phyloP scores from a whole-genome alignment of 306 rosid species.

The Quillaja saponaria region DNA sequence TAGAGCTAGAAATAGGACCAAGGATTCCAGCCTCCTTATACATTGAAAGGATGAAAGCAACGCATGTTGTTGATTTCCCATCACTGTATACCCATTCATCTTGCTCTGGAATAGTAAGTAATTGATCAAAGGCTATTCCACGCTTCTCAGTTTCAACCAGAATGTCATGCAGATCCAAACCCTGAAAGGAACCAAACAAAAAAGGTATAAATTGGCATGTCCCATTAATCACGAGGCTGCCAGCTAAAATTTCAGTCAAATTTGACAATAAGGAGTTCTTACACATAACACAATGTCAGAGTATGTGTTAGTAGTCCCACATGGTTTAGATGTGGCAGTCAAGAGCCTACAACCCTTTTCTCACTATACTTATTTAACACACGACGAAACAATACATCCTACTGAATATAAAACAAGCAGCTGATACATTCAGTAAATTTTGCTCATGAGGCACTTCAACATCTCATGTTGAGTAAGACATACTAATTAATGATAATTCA shows the following conservation, averaged over 20 bases:
- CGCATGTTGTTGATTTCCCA: slow-evolving; percentile 95
- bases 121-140: slow-evolving; percentile 71
- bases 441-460: slow-evolving; percentile 7
- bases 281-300: no score
- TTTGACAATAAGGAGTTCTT: slow-evolving; percentile 9
- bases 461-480: slow-evolving; percentile 1
- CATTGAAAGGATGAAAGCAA: slow-evolving; percentile 89
- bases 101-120: slow-evolving; percentile 89
- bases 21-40: slow-evolving; percentile 91
- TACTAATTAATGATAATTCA: no score
- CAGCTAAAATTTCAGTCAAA: slow-evolving; percentile 14
- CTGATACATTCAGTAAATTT: slow-evolving; percentile 19
- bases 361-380: no score
- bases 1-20: slow-evolving; percentile 64
- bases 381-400: no score
- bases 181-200: slow-evolving; percentile 44
- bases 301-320: no score
- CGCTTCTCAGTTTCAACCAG: slow-evolving; percentile 79
- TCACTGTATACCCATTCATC: slow-evolving; percentile 97
- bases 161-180: slow-evolving; percentile 73
- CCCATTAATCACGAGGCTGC: slow-evolving; percentile 6
- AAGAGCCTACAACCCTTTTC: no score
- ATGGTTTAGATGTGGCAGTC: no score
- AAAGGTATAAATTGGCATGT: background rate
- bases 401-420: background rate